Conservation (phyloP, 768 basidiomycete genomes). For the Panus rudis region DNA sequence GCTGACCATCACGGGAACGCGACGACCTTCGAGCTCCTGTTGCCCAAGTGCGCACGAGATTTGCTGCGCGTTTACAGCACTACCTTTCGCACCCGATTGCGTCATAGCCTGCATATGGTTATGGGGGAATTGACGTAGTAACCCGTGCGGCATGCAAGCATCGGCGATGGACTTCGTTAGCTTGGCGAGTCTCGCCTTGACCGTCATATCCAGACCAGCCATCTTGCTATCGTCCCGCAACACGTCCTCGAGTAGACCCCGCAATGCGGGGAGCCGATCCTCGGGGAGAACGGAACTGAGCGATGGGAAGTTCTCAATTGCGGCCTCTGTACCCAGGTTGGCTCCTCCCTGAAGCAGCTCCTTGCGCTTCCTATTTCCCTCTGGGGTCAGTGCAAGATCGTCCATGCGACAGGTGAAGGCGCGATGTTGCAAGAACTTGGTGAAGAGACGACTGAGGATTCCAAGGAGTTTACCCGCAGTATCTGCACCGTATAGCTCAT, state of each 20-base stretch:
- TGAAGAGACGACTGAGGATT: constrained; percentile 89
- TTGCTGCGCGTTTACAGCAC: constrained; percentile 93
- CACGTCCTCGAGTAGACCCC: constrained; percentile 78
- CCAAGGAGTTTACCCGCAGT: constrained; percentile 88
- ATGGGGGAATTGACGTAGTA: constrained; percentile 90
- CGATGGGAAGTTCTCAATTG: constrained; percentile 86
- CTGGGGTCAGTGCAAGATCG: constrained; percentile 83
- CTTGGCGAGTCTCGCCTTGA: constrained; percentile 78
- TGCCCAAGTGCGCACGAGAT: constrained; percentile 98
- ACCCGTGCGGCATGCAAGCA: constrained; percentile 74
- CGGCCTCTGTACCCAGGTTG: constrained; percentile 77
- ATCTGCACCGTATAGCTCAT: constrained; percentile 90
- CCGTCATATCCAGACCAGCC: constrained; percentile 92
- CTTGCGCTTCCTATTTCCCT: constrained; percentile 65
- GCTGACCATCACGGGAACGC: constrained; percentile 98
- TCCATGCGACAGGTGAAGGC: constrained; percentile 99
- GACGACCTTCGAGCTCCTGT: constrained; percentile 96
- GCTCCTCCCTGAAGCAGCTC: constrained; percentile 61
- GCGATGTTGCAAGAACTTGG: constrained; percentile 93
- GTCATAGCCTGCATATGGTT: constrained; percentile 99
- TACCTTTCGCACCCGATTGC: constrained; percentile 95
- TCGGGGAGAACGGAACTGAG: constrained; percentile 41
- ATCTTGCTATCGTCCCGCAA: constrained; percentile 94
- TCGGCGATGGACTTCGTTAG: constrained; percentile 90
- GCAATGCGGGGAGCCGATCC: constrained; percentile 52